Percentiles rank a stretch among this genome's conserved stretches.
phyloP scores from a whole-genome alignment of 768 basidiomycete genomes.

The Tulasnella sp. region DNA sequence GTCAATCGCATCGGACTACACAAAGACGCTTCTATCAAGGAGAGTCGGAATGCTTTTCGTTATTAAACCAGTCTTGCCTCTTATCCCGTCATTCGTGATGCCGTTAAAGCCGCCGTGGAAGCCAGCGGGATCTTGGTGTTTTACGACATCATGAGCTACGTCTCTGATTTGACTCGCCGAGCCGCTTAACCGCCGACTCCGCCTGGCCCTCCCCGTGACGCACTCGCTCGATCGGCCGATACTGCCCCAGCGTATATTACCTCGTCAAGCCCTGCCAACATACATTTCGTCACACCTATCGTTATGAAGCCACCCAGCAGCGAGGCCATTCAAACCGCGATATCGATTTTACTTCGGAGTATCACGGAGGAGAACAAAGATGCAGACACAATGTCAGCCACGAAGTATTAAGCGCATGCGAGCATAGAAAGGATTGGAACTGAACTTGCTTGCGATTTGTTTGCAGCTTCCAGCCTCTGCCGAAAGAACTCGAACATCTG shows the following conservation, averaged over 20 bases:
- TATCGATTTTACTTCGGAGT: background rate
- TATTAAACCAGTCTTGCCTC: background rate
- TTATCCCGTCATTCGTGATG: background rate
- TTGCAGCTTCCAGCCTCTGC: background rate
- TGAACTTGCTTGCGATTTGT: background rate
- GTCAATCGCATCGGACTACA: no score
- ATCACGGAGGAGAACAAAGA: background rate
- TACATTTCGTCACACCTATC: background rate
- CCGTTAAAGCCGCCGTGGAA: background rate
- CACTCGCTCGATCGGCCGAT: background rate
- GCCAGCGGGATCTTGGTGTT: background rate
- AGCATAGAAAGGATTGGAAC: background rate
- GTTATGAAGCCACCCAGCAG: background rate
- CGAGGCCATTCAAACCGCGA: background rate
- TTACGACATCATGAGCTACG: background rate
- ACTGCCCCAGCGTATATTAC: background rate
- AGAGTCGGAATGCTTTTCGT: background rate
- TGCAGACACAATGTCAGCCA: background rate
- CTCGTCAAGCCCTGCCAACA: background rate
- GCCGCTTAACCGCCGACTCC: background rate
- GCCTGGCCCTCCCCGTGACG: background rate
- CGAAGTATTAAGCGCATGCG: background rate
- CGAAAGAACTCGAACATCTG: background rate
- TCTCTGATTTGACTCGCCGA: background rate
- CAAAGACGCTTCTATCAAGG: no score